These are phyloP conservation scores for Emericellopsis atlantica DNA, from an alignment of 2,329 filamentous ascomycete genomes.

Conservation along the genomic window DNA sequence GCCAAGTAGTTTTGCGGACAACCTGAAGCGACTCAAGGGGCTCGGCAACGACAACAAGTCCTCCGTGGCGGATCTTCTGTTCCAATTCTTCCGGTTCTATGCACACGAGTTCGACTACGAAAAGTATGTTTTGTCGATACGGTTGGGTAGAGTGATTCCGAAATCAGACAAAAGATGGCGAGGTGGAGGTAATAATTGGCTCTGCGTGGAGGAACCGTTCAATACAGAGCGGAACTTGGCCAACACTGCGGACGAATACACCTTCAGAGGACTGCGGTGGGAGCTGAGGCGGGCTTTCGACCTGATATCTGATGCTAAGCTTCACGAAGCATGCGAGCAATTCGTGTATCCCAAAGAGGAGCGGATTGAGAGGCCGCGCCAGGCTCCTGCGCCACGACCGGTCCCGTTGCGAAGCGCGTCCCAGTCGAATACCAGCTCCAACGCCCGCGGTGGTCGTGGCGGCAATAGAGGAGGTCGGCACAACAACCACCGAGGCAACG, in stretches of 20 bases:
- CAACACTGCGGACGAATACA: slow-evolving; percentile 92
- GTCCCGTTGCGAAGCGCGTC: slow-evolving; percentile 49
- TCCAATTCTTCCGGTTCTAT: slow-evolving; percentile 91
- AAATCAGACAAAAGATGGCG: slow-evolving; percentile 88
- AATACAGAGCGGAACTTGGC: slow-evolving; percentile 81
- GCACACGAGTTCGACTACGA: slow-evolving; percentile 89
- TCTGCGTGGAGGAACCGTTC: slow-evolving; percentile 96
- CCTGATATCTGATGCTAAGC: slow-evolving; percentile 62
- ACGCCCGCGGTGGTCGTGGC: slow-evolving; percentile 33
- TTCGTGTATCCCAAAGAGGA: slow-evolving; percentile 83
- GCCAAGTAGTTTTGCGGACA: slow-evolving; percentile 73
- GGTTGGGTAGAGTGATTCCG: slow-evolving; percentile 63
- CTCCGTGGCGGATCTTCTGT: slow-evolving; percentile 73
- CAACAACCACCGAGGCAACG: slow-evolving; percentile 25
- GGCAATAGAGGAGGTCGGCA: slow-evolving; percentile 34
- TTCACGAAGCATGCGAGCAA: slow-evolving; percentile 76
- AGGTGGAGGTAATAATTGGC: slow-evolving; percentile 61
- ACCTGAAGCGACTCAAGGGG: slow-evolving; percentile 59
- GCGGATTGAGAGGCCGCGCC: slow-evolving; percentile 34
- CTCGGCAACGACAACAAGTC: slow-evolving; percentile 75
- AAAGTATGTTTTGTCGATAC: slow-evolving; percentile 71
- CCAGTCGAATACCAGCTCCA: slow-evolving; percentile 44
- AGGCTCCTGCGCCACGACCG: slow-evolving; percentile 35
- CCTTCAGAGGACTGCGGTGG: slow-evolving; percentile 80
- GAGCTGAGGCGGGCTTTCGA: slow-evolving; percentile 86